Conservation (phyloP, 495 filamentous ascomycete species). For the Lichenothelia convexa region DNA sequence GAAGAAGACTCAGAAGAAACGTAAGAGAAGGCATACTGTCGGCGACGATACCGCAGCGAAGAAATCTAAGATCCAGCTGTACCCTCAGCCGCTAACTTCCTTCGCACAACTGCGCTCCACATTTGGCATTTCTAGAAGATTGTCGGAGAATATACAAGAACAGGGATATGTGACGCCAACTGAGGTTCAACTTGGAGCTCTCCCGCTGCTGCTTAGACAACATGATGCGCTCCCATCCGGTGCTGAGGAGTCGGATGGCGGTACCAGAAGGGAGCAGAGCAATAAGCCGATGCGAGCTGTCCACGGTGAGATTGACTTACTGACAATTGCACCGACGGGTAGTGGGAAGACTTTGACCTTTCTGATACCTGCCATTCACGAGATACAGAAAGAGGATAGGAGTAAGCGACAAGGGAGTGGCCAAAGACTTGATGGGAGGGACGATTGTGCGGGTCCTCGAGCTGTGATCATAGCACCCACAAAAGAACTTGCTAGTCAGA, state of each 20-base stretch:
- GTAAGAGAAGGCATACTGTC: conserved; percentile 24
- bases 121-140: conserved; percentile 49
- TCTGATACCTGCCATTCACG: conserved; percentile 57
- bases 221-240: too few species aligned
- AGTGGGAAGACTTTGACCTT: conserved; percentile 96
- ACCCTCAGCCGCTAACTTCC: conserved; percentile 56
- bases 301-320: conserved; percentile 62
- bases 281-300: too few species aligned
- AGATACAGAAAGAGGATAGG: conserved; percentile 20
- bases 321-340: conserved; percentile 83
- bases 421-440: neutral
- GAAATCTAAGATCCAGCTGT: conserved; percentile 38
- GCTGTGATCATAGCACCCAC: conserved; percentile 77
- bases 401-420: conserved; percentile 22
- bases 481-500: conserved; percentile 78
- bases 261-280: too few species aligned
- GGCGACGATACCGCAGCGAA: conserved; percentile 14
- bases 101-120: conserved; percentile 51
- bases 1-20: conserved; percentile 24
- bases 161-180: conserved; percentile 80
- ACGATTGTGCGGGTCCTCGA: conserved; percentile 8
- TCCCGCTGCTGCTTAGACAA: conserved; percentile 69
- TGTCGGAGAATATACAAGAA: conserved; percentile 60
- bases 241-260: conserved; percentile 12
- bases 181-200: conserved; percentile 74